Base-by-base conservation (phyloP, 176 grass and related monocot genomes). In the Phragmites australis region DNA sequence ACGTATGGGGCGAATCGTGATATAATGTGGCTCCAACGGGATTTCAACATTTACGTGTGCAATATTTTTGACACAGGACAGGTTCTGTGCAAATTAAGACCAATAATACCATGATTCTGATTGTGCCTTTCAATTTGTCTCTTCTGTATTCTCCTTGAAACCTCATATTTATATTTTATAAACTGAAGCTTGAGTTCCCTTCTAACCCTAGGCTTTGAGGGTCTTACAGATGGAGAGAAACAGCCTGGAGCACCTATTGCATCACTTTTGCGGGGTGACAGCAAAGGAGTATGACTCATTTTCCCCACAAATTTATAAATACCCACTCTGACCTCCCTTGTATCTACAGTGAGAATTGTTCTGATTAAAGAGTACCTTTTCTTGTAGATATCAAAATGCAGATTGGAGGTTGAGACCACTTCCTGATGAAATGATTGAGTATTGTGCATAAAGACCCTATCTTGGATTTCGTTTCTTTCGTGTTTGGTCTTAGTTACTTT, bases 31-130 rank as follows among this genome's bases (percentile, higher is more conserved):
- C 88, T 94, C 29, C 92, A 97, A 75, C 80, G 90, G 66, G 96
- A 98, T 65, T 98, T 98, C 84, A 83, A 85, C 79, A 86, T 95
- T 57, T 98, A 98, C 31, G 84, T 98, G 29, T 94, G 90, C 84
- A 95, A 95, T 85, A 90, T 98, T 75, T 94, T 98, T 72, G 92
- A 98, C 72, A 98, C 92, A n/a, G 96, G 96, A 65, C 96, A 93
- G 92, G 92, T 98, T 86, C 13, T 75, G 25, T 59, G 71, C 53
- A 76, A 80, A 80, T n/a, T 56, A 84, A 25, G 21, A n/a, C 62
- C 32, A 29, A 27, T 51, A 54, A 59, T 55, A 46, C 59, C n/a
- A 59, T 62, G 55, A 75, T 78, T 88, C 34, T 81, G 6, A 45
- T 76, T 58, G 10, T 39, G 46, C 34, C 17, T 40, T 59, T 68